These are phyloP conservation scores for Colletotrichum nymphaeae DNA, from an alignment of 2,329 filamentous ascomycete species.

Conservation along the genomic window DNA sequence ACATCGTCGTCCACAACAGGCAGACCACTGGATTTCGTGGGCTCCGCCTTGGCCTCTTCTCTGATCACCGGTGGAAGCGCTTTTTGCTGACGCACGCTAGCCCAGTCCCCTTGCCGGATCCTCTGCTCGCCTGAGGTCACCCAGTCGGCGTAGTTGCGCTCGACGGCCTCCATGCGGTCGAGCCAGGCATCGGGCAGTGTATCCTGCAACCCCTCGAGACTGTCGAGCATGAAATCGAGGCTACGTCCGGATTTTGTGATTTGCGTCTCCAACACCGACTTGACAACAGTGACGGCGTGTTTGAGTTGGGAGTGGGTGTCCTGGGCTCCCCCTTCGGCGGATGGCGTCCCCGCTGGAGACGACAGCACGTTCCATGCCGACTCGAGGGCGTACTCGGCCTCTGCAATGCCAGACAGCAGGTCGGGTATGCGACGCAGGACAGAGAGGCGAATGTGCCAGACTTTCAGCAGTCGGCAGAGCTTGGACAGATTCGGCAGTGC, in stretches of 20 bases:
- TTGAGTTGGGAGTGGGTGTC: conserved; percentile 42
- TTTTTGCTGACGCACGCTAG: conserved; percentile 31
- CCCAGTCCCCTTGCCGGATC: conserved; percentile 75
- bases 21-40: not conserved
- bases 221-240: conserved; percentile 88
- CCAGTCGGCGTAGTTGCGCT: conserved; percentile 85
- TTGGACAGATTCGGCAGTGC: conserved; percentile 84
- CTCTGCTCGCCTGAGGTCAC: conserved; percentile 79
- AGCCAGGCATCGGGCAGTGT: conserved; percentile 89
- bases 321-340: not conserved
- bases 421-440: conserved; percentile 80
- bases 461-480: conserved; percentile 77
- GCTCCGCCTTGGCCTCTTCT: conserved; percentile 38
- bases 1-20: not conserved
- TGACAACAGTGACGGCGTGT: conserved; percentile 68
- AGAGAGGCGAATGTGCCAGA: conserved; percentile 81
- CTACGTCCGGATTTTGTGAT: conserved; percentile 77
- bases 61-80: not conserved
- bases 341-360: conserved; percentile 18
- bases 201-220: conserved; percentile 85
- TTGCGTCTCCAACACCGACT: conserved; percentile 72
- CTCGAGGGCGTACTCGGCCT: conserved; percentile 72
- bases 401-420: conserved; percentile 74
- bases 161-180: conserved; percentile 83
- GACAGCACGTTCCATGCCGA: conserved; percentile 75